Evolutionary conservation across 1,284 basidiomycete species (phyloP), one percentile per base, ranked within the genome.

Genomic region (Acaromyces ingoldii): DNA sequence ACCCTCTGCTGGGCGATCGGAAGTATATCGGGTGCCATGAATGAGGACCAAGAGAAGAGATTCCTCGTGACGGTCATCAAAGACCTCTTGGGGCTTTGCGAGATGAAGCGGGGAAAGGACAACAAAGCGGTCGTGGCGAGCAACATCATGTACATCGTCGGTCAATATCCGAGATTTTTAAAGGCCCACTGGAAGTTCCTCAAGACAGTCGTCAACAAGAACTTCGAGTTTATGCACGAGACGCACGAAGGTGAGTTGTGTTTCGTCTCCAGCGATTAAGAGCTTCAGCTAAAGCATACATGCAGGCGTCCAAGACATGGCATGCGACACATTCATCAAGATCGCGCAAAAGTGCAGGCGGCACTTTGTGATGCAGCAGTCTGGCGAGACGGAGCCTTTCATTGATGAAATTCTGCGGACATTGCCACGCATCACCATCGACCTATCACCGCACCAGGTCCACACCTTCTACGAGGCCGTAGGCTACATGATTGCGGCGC

Each of bases 131-230:
- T 98, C 57, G 95, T 98, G 58, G 95, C 95, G 2, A 97, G 93
- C 36, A 91, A 98, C 76, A 99, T 99, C 80, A 99, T 99, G 95
- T 99, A 99, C 78, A 99, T 98, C 71, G 95, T 99, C 66, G 95
- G 95, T 47, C 95, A 99, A 78, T 99, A 99, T 75, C 95, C 95
- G 46, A 85, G 95, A 29, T 99, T 98, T 85, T 84, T 99, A 72
- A 98, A 98, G 77, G 95, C 95, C 21, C 95, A 99, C 77, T 99
- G 95, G 95, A 98, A 97, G 80, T 99, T 99, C 84, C 80, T 99
- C 76, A 99, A 99, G 82, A 98, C 95, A 3, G 95, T 99, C 45
- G 95, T 98, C 62, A 98, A 98, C 81, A 99, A 99, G 79, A 81
- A 98, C 17, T 99, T 99, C 77, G 95, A 99, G 77, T 99, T 99